Evolutionary conservation across 441 rosid genomes (phyloP).

Genomic region (Eruca vesicaria): DNA sequence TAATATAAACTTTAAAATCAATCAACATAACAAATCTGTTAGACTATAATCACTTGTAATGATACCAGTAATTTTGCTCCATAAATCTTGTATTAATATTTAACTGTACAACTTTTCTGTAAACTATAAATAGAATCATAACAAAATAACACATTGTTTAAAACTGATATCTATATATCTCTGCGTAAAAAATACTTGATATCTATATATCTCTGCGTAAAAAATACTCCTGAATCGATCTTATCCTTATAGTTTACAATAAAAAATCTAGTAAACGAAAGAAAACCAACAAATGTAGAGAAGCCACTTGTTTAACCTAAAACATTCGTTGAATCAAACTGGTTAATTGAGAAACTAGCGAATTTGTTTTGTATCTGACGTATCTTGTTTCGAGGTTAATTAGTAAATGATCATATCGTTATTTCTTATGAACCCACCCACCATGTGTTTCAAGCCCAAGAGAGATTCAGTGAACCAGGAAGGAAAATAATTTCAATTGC

Average conservation of each 20-base stretch:
- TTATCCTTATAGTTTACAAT: conserved; percentile 9
- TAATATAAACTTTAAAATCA: background rate
- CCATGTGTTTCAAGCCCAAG: conserved; percentile 31
- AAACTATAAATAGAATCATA: background rate
- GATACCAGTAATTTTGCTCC: background rate
- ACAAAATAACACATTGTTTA: background rate
- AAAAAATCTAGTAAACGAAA: background rate
- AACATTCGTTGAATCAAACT: conserved; percentile 30
- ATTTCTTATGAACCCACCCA: conserved; percentile 29
- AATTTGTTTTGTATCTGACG: conserved; percentile 24
- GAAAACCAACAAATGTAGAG: background rate
- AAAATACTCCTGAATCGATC: conserved; percentile 2
- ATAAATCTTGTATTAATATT: background rate
- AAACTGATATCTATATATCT: too few species aligned
- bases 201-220: background rate
- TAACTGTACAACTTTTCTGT: background rate
- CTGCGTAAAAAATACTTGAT: too few species aligned
- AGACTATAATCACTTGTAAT: background rate
- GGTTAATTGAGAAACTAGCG: conserved; percentile 20
- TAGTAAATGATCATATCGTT: conserved; percentile 7
- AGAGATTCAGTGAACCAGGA: conserved; percentile 37
- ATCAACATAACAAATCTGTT: background rate
- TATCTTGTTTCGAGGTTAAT: conserved; percentile 33
- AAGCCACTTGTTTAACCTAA: conserved; percentile 20
- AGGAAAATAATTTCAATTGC: conserved; percentile 16